Percentiles rank a stretch among this genome's conserved stretches.
These are phyloP conservation scores for Thelephora terrestris DNA, from an alignment of 1,284 basidiomycete genomes.

Conservation along the genomic window DNA sequence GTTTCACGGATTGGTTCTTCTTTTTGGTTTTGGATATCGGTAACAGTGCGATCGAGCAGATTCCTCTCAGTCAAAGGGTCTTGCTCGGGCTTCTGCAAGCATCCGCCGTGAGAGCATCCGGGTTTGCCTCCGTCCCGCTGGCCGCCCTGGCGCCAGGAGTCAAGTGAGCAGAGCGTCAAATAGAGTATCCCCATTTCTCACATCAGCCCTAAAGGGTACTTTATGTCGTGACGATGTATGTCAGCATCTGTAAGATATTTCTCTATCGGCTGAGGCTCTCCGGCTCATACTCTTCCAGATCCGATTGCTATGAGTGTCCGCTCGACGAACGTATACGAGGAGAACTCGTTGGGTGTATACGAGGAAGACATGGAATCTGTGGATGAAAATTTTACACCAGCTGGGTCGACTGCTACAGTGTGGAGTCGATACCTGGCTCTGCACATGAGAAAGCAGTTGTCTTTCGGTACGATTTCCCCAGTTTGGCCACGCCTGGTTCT, in stretches of 20 bases:
- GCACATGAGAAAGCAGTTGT: conserved; percentile 80
- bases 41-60: conserved; percentile 56
- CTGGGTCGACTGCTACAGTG: conserved; percentile 25
- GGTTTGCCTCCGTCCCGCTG: conserved; percentile 71
- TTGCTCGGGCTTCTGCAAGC: conserved; percentile 64
- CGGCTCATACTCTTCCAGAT: conserved; percentile 27
- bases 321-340: conserved; percentile 98
- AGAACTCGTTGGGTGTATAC: conserved; percentile 75
- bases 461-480: conserved; percentile 52
- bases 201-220: conserved; percentile 46
- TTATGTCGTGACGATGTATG: conserved; percentile 87
- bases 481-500: neutral
- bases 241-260: conserved; percentile 52
- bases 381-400: conserved; percentile 29
- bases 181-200: neutral
- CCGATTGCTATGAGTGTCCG: conserved; percentile 79
- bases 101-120: conserved; percentile 78
- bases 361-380: conserved; percentile 35
- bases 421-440: conserved; percentile 72
- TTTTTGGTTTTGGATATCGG: conserved; percentile 88
- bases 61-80: conserved; percentile 64
- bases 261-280: neutral
- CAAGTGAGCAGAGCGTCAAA: conserved; percentile 43
- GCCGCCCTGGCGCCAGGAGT: conserved; percentile 58
- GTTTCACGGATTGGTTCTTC: conserved; percentile 77